These are phyloP conservation scores for Colletotrichum tropicale DNA, from an alignment of 2,329 filamentous ascomycete genomes.

Conservation along the genomic window DNA sequence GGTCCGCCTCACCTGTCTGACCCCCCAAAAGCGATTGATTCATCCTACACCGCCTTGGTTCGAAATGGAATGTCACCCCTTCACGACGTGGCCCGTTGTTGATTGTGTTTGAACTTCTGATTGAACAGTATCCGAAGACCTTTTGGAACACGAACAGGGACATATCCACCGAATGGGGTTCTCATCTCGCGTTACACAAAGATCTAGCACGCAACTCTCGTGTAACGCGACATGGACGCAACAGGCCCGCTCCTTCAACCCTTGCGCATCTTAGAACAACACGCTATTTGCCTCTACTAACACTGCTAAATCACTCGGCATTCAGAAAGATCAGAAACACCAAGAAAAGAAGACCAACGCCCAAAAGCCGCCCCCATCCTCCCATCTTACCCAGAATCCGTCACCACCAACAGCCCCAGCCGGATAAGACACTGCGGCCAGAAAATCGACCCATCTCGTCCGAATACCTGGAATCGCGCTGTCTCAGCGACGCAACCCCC, in stretches of 20 bases:
- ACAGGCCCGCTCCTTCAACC: background rate
- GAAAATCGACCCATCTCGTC: background rate
- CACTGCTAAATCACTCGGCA: background rate
- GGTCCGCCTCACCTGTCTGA: background rate
- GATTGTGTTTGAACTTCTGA: background rate
- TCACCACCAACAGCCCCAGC: background rate
- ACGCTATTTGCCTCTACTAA: background rate
- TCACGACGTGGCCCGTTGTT: background rate
- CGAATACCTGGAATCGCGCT: slow-evolving; percentile 6
- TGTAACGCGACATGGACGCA: background rate
- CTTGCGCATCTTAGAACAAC: background rate
- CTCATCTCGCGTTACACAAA: background rate
- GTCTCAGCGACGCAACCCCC: background rate
- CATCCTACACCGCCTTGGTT: background rate
- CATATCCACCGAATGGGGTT: background rate
- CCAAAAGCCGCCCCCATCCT: background rate
- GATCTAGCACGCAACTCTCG: background rate
- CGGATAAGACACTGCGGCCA: background rate
- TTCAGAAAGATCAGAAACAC: background rate
- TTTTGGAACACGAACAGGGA: background rate
- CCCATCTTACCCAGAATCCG: background rate
- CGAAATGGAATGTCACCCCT: background rate
- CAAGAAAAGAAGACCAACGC: background rate
- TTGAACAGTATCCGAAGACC: background rate
- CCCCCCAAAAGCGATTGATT: background rate